Evolutionary conservation across 306 rosid genomes (phyloP).

Genomic region (Quercus aquifolioides): DNA sequence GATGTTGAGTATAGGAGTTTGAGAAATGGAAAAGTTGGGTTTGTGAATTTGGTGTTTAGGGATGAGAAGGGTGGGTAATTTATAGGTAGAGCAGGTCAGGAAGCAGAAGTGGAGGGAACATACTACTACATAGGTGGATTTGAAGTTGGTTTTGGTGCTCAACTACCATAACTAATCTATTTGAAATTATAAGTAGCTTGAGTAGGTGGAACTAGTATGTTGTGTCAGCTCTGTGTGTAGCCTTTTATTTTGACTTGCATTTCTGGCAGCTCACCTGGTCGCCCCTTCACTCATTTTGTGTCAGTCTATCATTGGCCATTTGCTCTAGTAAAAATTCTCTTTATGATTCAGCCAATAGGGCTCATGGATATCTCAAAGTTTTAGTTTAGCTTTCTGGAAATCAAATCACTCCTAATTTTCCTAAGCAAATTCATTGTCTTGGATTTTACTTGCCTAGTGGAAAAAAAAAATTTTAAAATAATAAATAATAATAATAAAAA

Average conservation of each 20-base stretch:
- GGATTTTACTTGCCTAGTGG: no score
- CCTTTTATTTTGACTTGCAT: constrained; percentile 13
- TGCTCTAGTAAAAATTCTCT: neutral
- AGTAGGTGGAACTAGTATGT: constrained; percentile 22
- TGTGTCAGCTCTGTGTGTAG: constrained; percentile 18
- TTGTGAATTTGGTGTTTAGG: constrained; percentile 19
- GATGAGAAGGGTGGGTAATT: constrained; percentile 31
- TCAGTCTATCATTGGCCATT: constrained; percentile 5
- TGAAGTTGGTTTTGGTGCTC: constrained; percentile 70
- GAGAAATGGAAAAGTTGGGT: neutral
- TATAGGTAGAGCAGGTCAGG: constrained; percentile 36
- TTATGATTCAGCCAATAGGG: neutral
- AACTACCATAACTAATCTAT: constrained; percentile 55
- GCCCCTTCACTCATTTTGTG: constrained; percentile 20
- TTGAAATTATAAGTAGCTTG: constrained; percentile 18
- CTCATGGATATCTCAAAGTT: neutral
- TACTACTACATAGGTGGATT: constrained; percentile 7
- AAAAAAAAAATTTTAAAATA: no score
- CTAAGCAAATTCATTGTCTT: no score
- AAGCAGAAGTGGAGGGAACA: constrained; percentile 13
- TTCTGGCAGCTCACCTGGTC: constrained; percentile 7
- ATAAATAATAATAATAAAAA: no score
- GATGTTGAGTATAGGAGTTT: neutral
- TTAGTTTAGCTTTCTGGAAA: neutral
- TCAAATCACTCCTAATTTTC: no score